Percentiles rank a stretch among this genome's conserved stretches.
These are phyloP conservation scores for Zygnema circumcarinatum DNA, from an alignment of 139 green algal species.

Conservation along the genomic window DNA sequence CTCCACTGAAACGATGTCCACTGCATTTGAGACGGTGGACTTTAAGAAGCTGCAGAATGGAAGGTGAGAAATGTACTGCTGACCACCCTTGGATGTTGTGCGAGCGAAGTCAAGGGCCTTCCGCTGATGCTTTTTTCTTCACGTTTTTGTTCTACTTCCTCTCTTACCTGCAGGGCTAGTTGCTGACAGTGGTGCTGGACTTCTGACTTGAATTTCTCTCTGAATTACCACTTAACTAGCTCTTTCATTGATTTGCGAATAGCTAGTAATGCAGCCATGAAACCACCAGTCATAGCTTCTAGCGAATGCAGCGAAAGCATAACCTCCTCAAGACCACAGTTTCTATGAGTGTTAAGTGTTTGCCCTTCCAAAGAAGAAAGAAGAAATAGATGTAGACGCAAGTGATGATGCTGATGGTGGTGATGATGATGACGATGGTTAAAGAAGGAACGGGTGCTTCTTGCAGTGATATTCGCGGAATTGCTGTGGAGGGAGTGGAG, in stretches of 20 bases:
- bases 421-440: no score
- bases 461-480: slow-evolving; percentile 84
- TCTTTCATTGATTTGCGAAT: slow-evolving; percentile 3
- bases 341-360: no score
- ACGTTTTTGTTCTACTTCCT: background rate
- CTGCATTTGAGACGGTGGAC: slow-evolving; percentile 38
- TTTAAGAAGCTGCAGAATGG: slow-evolving; percentile 60
- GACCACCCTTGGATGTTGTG: no score
- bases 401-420: no score
- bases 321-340: no score
- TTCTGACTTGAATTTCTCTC: background rate
- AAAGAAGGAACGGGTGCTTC: no score
- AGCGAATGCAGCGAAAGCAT: no score
- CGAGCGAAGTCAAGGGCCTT: no score
- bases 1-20: slow-evolving; percentile 18
- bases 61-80: slow-evolving; percentile 12
- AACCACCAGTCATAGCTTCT: no score
- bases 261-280: no score
- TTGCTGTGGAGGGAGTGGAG: slow-evolving; percentile 82
- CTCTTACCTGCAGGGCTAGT: background rate
- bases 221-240: background rate
- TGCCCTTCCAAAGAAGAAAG: no score
- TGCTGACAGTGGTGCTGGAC: background rate
- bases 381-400: no score
- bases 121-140: background rate